Base-by-base conservation (phyloP, 1,139 yeast species). In the Geotrichum reessii region DNA sequence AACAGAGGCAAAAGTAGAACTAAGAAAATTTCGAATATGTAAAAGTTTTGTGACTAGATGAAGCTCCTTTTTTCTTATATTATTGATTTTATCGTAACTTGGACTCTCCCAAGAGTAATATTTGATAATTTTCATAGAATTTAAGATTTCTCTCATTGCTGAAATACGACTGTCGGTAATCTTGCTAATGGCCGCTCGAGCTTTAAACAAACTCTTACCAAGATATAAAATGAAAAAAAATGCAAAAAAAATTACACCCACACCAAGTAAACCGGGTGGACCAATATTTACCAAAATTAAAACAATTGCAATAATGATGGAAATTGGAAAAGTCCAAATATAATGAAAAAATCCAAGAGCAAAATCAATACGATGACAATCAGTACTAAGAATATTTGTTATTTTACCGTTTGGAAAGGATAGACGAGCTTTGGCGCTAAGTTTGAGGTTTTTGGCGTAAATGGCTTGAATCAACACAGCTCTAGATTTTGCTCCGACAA, bases 351-450 rank as follows among this genome's bases (percentile, higher is more conserved):
- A 86, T 6, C 84, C 82, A 31, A 83, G 69, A 2, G 95, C 93
- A 67, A 87, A 80, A 68, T 89, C 96, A 47, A 90, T 80, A 67
- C 95, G 81, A 27, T 92, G 81, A 58, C 89, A 77, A 69, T 89
- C 96, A 1, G 93, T 84, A 14, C 93, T 86, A 72, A 89, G 79
- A 67, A 88, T 72, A 14, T 88, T 84, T 1, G 95, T 87, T 57
- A 90, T 78, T 63, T 80, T 81, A 59, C 95, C 87, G 25, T 81
- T 76, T 0, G 95, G 82, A 67, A 73, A 87, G 60, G 78, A 74
- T 65, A 81, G 81, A 57, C 80, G 79, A 1, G 92, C 80, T 59
- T 77, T 76, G 19, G 83, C 80, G 63, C 82, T 80, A 12, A 89
- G 78, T 56, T 71, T 76, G 64, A 87, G 79, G n/a, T 91, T 79